Conservation (phyloP, 345 rosid genomes). For the Firmiana major region DNA sequence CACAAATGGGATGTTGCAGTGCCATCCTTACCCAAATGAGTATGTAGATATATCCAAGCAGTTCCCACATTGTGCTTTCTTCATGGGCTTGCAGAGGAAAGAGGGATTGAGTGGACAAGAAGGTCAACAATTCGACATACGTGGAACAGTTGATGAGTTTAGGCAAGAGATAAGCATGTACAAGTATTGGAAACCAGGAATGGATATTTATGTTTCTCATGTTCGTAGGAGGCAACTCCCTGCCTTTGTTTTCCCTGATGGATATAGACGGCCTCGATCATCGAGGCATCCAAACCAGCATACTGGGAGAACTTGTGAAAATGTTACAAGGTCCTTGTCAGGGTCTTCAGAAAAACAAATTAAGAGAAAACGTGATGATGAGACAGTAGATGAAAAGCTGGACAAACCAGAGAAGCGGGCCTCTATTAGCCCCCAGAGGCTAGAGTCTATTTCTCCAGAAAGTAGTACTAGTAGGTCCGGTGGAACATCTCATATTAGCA, state of each 20-base stretch:
- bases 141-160: constrained; percentile 62
- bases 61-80: constrained; percentile 61
- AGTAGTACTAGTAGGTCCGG: constrained; percentile 31
- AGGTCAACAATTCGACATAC: constrained; percentile 74
- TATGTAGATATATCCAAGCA: constrained; percentile 48
- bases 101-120: constrained; percentile 60
- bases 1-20: constrained; percentile 68
- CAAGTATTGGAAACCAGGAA: constrained; percentile 70
- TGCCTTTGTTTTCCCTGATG: constrained; percentile 62
- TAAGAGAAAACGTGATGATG: constrained; percentile 47
- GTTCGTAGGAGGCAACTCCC: constrained; percentile 72
- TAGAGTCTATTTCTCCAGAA: constrained; percentile 43
- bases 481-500: constrained; percentile 33
- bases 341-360: constrained; percentile 43
- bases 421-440: constrained; percentile 44
- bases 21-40: constrained; percentile 72
- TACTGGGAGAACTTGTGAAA: constrained; percentile 45
- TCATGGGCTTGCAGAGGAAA: constrained; percentile 75
- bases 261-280: constrained; percentile 44
- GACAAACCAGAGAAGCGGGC: constrained; percentile 47
- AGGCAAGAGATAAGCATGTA: constrained; percentile 54
- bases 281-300: constrained; percentile 48
- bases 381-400: constrained; percentile 34
- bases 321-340: constrained; percentile 27
- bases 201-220: constrained; percentile 68